Evolutionary conservation across 208 protist species (phyloP).

Genomic region (Acanthamoeba triangularis): DNA sequence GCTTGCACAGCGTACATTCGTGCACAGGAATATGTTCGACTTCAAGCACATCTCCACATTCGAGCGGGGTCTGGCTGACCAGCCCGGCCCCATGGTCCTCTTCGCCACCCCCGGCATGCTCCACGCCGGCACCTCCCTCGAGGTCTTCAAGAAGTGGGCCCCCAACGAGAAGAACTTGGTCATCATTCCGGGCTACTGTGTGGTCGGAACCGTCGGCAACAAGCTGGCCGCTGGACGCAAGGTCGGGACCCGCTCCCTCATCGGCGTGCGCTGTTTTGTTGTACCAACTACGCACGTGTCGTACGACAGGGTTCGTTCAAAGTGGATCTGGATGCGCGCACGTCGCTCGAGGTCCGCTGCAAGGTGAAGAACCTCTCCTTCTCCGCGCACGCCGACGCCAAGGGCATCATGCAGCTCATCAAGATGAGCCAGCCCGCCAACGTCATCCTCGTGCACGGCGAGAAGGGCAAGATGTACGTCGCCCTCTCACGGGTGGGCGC

Average conservation of each 20-base stretch:
- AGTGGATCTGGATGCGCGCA: constrained; percentile 91
- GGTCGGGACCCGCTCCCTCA: background rate
- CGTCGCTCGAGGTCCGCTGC: constrained; percentile 88
- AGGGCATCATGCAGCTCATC: constrained; percentile 94
- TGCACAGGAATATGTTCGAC: constrained; percentile 93
- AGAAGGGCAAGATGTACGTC: constrained; percentile 91
- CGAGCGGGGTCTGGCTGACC: constrained; percentile 83
- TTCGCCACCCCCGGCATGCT: constrained; percentile 97
- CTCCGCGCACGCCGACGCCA: constrained; percentile 94
- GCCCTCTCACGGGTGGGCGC: background rate
- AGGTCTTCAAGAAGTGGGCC: constrained; percentile 93
- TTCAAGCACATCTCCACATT: constrained; percentile 94
- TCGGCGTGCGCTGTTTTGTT: background rate
- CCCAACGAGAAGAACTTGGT: constrained; percentile 91
- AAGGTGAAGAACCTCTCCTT: constrained; percentile 87
- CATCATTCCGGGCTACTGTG: constrained; percentile 96
- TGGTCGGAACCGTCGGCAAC: constrained; percentile 94
- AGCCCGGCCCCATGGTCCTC: constrained; percentile 92
- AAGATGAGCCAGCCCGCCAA: constrained; percentile 86
- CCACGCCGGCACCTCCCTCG: constrained; percentile 87
- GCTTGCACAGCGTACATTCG: background rate
- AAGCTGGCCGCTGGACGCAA: constrained; percentile 86
- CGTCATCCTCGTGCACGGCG: constrained; percentile 94
- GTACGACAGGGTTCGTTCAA: constrained; percentile 56
- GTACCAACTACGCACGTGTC: background rate